Conservation (phyloP, 129 eudicot genomes). For the Flaveria linearis region DNA sequence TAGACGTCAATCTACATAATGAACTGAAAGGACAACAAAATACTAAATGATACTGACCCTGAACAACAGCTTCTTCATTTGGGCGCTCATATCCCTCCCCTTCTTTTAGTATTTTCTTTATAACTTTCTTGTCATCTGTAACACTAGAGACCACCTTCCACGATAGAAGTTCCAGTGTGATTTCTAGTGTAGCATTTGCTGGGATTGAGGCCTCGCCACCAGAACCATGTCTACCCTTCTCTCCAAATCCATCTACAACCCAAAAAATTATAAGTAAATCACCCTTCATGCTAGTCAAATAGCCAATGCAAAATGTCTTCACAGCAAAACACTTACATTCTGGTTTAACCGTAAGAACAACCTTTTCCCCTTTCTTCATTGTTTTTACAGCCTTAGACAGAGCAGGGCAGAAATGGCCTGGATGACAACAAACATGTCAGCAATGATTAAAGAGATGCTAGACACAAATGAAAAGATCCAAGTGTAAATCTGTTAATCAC, state of each 20-base stretch:
- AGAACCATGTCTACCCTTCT: neutral
- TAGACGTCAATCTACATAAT: neutral
- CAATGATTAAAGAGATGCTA: neutral
- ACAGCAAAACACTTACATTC: neutral
- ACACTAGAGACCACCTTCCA: neutral
- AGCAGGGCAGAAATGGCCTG: constrained; percentile 7
- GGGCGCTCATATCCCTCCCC: constrained; percentile 1
- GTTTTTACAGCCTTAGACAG: constrained; percentile 1
- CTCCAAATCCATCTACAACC: constrained; percentile 3
- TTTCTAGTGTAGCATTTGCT: neutral
- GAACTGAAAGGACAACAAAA: neutral
- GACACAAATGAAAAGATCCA: too few species aligned
- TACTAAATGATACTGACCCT: neutral
- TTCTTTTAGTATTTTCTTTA: neutral
- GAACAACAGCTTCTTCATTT: constrained; percentile 6
- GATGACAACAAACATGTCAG: neutral
- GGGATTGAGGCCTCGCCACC: neutral
- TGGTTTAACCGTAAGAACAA: neutral
- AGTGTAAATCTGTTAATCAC: neutral
- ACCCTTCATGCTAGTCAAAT: neutral
- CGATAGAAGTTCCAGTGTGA: neutral
- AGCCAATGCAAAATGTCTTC: neutral
- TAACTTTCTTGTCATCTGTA: neutral
- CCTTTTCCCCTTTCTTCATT: constrained; percentile 4
- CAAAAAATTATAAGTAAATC: neutral